Percentiles rank a stretch among this genome's conserved stretches.
Conservation (phyloP, 23 red algal genomes). For the Chondrus crispus region DNA sequence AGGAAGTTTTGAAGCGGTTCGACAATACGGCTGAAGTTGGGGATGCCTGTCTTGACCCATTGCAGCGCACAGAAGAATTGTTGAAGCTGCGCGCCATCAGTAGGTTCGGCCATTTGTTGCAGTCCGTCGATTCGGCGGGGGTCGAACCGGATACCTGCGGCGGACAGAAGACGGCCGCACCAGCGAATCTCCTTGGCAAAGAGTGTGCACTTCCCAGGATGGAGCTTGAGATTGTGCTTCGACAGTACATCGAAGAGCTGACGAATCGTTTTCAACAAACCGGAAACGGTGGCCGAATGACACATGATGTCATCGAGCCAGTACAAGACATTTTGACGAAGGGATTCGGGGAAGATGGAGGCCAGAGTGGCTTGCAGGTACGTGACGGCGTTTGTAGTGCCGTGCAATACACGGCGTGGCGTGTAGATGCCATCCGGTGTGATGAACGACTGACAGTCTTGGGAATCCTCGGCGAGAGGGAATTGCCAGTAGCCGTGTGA, state of each 20-base stretch:
- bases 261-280: neutral
- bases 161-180: neutral
- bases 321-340: too few relatives aligned
- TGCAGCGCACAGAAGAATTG: neutral
- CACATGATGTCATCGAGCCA: neutral
- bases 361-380: neutral
- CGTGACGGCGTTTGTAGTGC: constrained; percentile 22
- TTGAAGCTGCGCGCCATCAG: neutral
- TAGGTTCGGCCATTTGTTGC: neutral
- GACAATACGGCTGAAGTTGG: neutral
- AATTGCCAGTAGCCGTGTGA: constrained; percentile 38
- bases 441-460: constrained; percentile 29
- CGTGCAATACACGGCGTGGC: neutral
- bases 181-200: neutral
- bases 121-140: neutral
- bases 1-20: neutral
- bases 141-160: neutral
- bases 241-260: neutral
- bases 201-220: neutral
- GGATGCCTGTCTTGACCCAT: neutral
- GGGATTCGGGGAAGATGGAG: neutral
- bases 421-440: constrained; percentile 25
- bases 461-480: neutral
- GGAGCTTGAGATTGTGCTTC: neutral
- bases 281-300: neutral